Evolutionary conservation across 352 stramenopile genomes (phyloP), one percentile per base, ranked within the genome.

Genomic region (Lagenidium giganteum): DNA sequence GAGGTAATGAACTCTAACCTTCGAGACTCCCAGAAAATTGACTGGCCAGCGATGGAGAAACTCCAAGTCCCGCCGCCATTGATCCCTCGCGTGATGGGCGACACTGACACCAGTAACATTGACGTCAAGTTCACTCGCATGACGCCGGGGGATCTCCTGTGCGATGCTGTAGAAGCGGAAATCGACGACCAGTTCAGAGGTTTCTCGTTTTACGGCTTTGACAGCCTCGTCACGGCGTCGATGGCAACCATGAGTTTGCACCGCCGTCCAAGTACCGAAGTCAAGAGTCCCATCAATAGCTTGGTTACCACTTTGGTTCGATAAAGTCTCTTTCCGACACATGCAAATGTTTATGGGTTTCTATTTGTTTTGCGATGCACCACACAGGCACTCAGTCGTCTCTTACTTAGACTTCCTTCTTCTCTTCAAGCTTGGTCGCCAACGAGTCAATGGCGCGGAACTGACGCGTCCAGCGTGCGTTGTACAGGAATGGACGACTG

Each of bases 401-500:
- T n/a, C n/a, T n/a, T n/a, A n/a, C n/a, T 51, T 69, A 76, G 39
- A 70, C 47, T 36, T 85, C 57, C 51, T 85, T 81, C 58, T 87
- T 90, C 41, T 86, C 66, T 29, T 92, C 75, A 38, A 92, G 51
- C 51, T 80, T 82, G 32, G 59, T 65, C 8, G 49, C 90, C 35
- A 98, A 70, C 41, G 70, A 63, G 68, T 99, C 95, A 48, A 99
- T 98, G 18, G 83, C 83, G 23, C 61, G 49, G 61, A 98, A 99
- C 67, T 99, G 96, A 22, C 95, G 82, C 38, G 86, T 88, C 95
- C 95, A 99, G 50, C 68, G 74, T 18, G 83, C 67, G 67, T 98
- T 97, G 71, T 99, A 98, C 18, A 99, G 71, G 72, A 99, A 99
- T 43, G 89, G 96, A 14, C 96, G 84, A 50, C 98, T 54, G 67